Evolutionary conservation across 805 yeast genomes (phyloP).

Genomic region (Myxozyma udenii): DNA sequence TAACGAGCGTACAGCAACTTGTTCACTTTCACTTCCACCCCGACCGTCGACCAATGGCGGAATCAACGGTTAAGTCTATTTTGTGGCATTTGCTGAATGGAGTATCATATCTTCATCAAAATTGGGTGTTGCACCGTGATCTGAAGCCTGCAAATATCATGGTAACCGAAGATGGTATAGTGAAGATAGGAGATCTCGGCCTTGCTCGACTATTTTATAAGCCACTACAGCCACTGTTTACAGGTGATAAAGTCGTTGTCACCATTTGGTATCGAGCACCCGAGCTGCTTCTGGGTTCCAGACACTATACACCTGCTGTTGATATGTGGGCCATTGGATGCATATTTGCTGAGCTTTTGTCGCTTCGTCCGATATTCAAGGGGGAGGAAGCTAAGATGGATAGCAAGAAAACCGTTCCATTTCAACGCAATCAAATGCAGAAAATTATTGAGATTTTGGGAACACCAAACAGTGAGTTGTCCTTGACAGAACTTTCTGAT

Average conservation of each 20-base stretch:
- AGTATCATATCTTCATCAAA: conserved; percentile 84
- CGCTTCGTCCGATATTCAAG: conserved; percentile 88
- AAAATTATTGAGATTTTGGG: conserved; percentile 93
- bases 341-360: conserved; percentile 80
- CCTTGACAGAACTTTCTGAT: background rate
- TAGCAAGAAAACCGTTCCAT: conserved; percentile 87
- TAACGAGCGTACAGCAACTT: too few relatives aligned
- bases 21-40: conserved; percentile 94
- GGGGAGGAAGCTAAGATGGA: conserved; percentile 98
- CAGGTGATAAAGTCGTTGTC: conserved; percentile 42
- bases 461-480: conserved; percentile 55
- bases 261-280: conserved; percentile 56
- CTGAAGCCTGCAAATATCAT: conserved; percentile 96
- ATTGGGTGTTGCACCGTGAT: conserved; percentile 95
- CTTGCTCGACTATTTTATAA: conserved; percentile 46
- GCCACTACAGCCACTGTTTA: conserved; percentile 66
- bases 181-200: conserved; percentile 88
- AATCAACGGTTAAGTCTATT: conserved; percentile 72
- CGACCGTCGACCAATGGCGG: conserved; percentile 73
- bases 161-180: conserved; percentile 87
- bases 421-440: conserved; percentile 87
- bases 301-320: conserved; percentile 48
- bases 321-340: conserved; percentile 60
- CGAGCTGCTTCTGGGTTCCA: conserved; percentile 47
- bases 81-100: conserved; percentile 93